phyloP scores from a whole-genome alignment of 1,284 basidiomycete genomes.

The Cutaneotrichosporon cyanovorans region DNA sequence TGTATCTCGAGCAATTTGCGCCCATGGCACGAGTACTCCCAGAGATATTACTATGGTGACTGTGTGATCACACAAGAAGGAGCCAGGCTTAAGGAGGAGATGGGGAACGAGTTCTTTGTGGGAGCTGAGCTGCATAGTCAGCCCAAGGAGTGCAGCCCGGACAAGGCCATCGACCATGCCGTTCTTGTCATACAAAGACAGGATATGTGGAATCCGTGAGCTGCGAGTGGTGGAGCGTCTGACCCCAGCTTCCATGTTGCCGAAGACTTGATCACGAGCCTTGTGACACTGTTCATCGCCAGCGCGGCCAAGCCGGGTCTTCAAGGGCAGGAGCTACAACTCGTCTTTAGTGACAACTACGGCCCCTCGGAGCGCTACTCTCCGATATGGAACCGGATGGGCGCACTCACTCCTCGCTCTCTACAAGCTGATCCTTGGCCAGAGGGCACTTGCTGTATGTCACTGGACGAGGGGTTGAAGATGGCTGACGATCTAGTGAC shows the following conservation, averaged over 20 bases:
- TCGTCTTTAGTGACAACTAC: slow-evolving; percentile 37
- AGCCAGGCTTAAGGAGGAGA: slow-evolving; percentile 17
- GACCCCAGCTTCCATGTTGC: slow-evolving; percentile 36
- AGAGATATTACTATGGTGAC: slow-evolving; percentile 13
- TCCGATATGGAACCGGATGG: slow-evolving; percentile 38
- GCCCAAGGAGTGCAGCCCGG: slow-evolving; percentile 5
- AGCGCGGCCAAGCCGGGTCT: slow-evolving; percentile 20
- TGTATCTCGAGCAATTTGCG: slow-evolving; percentile 31
- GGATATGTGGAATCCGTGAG: slow-evolving; percentile 43
- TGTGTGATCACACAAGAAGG: slow-evolving; percentile 28
- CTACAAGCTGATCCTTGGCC: slow-evolving; percentile 35
- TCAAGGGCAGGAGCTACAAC: slow-evolving; percentile 26
- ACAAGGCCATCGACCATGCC: slow-evolving; percentile 21
- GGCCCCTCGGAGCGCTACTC: slow-evolving; percentile 36
- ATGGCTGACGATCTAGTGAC: slow-evolving; percentile 21
- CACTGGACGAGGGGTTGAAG: background rate
- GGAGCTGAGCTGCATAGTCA: slow-evolving; percentile 16
- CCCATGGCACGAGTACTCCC: slow-evolving; percentile 18
- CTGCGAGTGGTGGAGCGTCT: slow-evolving; percentile 2
- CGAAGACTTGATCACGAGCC: slow-evolving; percentile 41
- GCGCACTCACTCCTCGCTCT: slow-evolving; percentile 37
- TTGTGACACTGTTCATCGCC: slow-evolving; percentile 32
- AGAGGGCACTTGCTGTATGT: slow-evolving; percentile 33
- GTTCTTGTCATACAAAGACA: slow-evolving; percentile 35
- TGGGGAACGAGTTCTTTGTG: slow-evolving; percentile 35